A percentile compares a stretch with the other conserved stretches of the same genome.
These are phyloP conservation scores for Alternaria sp. DNA, from an alignment of 2,329 filamentous ascomycete species.

Conservation along the genomic window DNA sequence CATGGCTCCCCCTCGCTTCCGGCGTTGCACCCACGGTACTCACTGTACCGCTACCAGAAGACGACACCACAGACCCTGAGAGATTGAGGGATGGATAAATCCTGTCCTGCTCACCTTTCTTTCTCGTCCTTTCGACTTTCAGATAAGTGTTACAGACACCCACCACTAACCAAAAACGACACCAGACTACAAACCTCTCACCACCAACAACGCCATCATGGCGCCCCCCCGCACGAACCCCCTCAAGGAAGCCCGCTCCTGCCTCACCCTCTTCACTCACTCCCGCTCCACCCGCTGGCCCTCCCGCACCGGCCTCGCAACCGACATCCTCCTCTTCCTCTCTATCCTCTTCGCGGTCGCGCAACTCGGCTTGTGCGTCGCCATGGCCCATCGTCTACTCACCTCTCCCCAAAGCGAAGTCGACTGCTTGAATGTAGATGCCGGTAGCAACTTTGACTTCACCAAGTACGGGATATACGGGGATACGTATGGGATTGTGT, in stretches of 20 bases:
- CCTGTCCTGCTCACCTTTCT: not conserved
- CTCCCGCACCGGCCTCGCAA: not conserved
- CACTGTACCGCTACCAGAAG: not conserved
- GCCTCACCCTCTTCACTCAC: not conserved
- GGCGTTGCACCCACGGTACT: not conserved
- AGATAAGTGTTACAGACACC: not conserved
- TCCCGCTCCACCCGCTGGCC: conserved; percentile 11
- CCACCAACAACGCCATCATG: conserved; percentile 3
- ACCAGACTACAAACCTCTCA: not conserved
- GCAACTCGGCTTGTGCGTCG: not conserved
- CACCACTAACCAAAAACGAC: not conserved
- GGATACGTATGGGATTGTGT: not conserved
- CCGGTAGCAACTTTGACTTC: not conserved
- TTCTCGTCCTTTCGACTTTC: not conserved
- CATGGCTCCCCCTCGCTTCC: not conserved
- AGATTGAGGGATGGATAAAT: not conserved
- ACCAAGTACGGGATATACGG: not conserved
- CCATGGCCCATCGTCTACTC: not conserved
- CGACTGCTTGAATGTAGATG: not conserved
- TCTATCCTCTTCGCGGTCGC: not conserved
- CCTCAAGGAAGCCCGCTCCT: not conserved
- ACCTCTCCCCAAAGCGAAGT: not conserved
- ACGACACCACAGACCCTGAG: not conserved
- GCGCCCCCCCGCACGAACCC: not conserved
- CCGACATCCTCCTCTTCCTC: not conserved